phyloP scores from a whole-genome alignment of 116 monocot species.

The Papilionanthe hybrid region DNA sequence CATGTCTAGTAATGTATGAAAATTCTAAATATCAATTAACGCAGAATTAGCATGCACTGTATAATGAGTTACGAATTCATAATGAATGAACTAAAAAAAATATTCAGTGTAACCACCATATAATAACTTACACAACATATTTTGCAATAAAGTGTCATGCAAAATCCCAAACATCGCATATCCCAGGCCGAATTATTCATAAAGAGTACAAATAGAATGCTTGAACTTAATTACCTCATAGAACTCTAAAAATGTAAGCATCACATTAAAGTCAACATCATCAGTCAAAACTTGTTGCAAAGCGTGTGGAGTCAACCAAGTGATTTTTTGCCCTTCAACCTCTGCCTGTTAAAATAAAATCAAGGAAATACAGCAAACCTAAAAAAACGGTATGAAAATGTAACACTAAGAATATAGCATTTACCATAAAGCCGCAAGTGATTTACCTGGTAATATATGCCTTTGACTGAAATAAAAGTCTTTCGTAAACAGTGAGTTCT shows the following conservation, averaged over 20 bases:
- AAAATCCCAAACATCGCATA: not conserved
- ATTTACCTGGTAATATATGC: conserved; percentile 94
- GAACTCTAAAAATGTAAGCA: conserved; percentile 91
- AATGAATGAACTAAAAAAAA: not conserved
- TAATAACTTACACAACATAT: conserved; percentile 1
- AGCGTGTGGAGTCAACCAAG: conserved; percentile 95
- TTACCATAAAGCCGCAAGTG: not conserved
- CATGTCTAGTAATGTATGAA: not conserved
- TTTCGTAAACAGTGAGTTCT: conserved; percentile 77
- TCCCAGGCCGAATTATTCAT: not conserved
- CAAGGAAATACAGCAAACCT: not conserved
- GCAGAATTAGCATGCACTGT: not conserved
- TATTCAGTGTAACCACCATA: not conserved
- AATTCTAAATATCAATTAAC: not conserved
- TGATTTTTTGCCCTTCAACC: conserved; percentile 86
- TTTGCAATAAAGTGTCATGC: not conserved
- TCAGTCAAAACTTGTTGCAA: conserved; percentile 85
- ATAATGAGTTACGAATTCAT: not conserved
- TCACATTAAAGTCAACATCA: conserved; percentile 90
- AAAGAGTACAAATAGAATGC: not conserved
- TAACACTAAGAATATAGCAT: not conserved
- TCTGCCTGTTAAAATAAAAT: conserved; percentile 59
- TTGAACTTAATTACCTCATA: conserved; percentile 65
- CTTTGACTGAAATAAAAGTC: conserved; percentile 93
- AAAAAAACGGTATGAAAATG: not conserved